Conservation (phyloP, 306 rosid genomes). For the Begonia loranthoides region DNA sequence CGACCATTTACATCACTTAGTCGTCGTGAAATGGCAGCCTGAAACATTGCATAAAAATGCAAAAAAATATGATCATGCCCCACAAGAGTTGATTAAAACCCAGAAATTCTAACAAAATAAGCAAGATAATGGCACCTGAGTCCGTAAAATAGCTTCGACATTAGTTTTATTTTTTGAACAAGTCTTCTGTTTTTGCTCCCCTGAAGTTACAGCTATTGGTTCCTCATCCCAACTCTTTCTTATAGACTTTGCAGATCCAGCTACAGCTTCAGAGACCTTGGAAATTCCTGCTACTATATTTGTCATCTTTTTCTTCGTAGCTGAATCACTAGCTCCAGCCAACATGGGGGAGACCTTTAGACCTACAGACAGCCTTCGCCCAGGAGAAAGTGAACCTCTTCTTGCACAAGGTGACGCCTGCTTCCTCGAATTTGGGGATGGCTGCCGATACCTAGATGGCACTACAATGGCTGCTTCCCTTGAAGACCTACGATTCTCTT, state of each 20-base stretch:
- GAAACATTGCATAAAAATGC: not conserved
- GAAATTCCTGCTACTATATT: slow-evolving; percentile 51
- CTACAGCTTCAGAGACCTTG: slow-evolving; percentile 55
- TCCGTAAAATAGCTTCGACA: slow-evolving; percentile 25
- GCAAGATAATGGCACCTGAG: too few species aligned
- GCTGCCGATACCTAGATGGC: slow-evolving; percentile 85
- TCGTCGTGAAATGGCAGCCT: slow-evolving; percentile 92
- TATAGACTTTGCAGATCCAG: slow-evolving; percentile 44
- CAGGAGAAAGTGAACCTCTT: slow-evolving; percentile 74
- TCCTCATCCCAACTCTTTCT: slow-evolving; percentile 90
- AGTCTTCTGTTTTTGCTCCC: slow-evolving; percentile 39
- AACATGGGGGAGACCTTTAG: slow-evolving; percentile 54
- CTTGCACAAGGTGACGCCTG: slow-evolving; percentile 70
- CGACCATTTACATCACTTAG: slow-evolving; percentile 57
- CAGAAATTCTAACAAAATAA: too few species aligned
- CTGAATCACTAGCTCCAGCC: slow-evolving; percentile 29
- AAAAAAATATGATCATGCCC: not conserved
- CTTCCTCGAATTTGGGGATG: slow-evolving; percentile 65
- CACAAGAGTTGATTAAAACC: too few species aligned
- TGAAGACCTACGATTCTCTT: slow-evolving; percentile 46
- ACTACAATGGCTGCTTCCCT: slow-evolving; percentile 74
- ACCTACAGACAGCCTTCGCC: slow-evolving; percentile 63
- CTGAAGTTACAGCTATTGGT: slow-evolving; percentile 10
- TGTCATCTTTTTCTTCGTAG: slow-evolving; percentile 58
- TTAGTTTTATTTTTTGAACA: slow-evolving; percentile 45